These are phyloP conservation scores for Calonectria naviculata DNA, from an alignment of 2,329 filamentous ascomycete genomes.

Conservation along the genomic window DNA sequence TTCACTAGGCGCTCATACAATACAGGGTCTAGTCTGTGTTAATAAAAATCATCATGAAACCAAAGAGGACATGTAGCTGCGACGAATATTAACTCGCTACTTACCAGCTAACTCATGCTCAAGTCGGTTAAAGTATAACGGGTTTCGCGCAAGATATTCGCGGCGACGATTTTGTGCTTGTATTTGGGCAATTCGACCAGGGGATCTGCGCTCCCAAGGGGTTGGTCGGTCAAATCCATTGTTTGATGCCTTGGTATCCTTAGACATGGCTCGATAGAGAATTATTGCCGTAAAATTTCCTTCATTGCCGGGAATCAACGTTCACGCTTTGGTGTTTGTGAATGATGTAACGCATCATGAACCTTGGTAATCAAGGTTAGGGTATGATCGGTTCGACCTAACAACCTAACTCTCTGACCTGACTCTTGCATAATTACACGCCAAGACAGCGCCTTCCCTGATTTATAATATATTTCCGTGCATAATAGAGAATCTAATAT, in stretches of 20 bases:
- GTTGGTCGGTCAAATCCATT: slow-evolving; percentile 48
- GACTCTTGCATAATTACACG: too few species aligned
- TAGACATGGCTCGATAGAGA: neutral
- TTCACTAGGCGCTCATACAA: slow-evolving; percentile 86
- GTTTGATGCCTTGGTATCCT: neutral
- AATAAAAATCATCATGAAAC: neutral
- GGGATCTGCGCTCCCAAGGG: slow-evolving; percentile 57
- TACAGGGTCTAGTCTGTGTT: slow-evolving; percentile 70
- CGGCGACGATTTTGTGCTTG: slow-evolving; percentile 80
- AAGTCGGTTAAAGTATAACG: slow-evolving; percentile 72
- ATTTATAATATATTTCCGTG: too few species aligned
- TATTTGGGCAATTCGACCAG: slow-evolving; percentile 58
- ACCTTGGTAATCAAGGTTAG: neutral
- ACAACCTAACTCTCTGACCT: too few species aligned
- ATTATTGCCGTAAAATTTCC: neutral
- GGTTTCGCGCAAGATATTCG: slow-evolving; percentile 78
- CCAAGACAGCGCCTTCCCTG: too few species aligned
- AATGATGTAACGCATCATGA: neutral
- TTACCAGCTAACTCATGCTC: slow-evolving; percentile 68
- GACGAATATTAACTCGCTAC: slow-evolving; percentile 20
- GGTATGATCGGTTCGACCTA: too few species aligned
- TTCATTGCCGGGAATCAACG: neutral
- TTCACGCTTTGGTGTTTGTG: neutral
- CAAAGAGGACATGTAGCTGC: neutral
- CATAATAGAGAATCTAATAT: too few species aligned